Percentiles rank a stretch among this genome's conserved stretches.
These are phyloP conservation scores for Thermoascus crustaceus DNA, from an alignment of 2,329 filamentous ascomycete species.

Conservation along the genomic window DNA sequence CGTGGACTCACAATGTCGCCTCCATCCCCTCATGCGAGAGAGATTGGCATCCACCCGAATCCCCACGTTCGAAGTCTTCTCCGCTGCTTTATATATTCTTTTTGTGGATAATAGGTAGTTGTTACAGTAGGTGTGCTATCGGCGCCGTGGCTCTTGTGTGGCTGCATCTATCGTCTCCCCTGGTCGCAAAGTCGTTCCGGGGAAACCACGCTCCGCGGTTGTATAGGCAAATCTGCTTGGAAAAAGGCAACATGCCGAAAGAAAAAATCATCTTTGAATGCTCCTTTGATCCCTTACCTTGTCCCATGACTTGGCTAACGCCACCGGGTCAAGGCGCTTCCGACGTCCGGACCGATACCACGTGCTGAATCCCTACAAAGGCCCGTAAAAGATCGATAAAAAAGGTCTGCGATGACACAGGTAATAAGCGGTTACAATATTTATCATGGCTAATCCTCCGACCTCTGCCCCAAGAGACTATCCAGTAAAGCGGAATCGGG, in stretches of 20 bases:
- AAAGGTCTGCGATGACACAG: background rate
- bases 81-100: background rate
- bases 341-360: background rate
- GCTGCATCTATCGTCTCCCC: background rate
- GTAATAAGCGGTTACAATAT: too few species aligned
- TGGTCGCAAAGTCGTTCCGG: background rate
- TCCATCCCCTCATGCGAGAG: too few species aligned
- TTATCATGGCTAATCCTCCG: background rate
- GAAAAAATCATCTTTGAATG: background rate
- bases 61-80: too few species aligned
- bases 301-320: background rate
- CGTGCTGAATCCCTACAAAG: background rate
- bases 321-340: background rate
- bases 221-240: background rate
- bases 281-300: slow-evolving; percentile 1
- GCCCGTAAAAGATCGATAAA: background rate
- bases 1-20: too few species aligned
- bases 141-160: background rate
- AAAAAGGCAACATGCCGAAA: background rate
- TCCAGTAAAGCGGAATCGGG: slow-evolving; percentile 71
- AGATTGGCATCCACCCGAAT: too few species aligned
- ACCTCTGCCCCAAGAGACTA: slow-evolving; percentile 25
- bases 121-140: slow-evolving; percentile 1
- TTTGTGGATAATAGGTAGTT: slow-evolving; percentile 1
- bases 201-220: background rate